A percentile compares a stretch with the other conserved stretches of the same genome.
These are phyloP conservation scores for Ogataea salicorniae DNA, from an alignment of 805 yeast species.

Conservation along the genomic window DNA sequence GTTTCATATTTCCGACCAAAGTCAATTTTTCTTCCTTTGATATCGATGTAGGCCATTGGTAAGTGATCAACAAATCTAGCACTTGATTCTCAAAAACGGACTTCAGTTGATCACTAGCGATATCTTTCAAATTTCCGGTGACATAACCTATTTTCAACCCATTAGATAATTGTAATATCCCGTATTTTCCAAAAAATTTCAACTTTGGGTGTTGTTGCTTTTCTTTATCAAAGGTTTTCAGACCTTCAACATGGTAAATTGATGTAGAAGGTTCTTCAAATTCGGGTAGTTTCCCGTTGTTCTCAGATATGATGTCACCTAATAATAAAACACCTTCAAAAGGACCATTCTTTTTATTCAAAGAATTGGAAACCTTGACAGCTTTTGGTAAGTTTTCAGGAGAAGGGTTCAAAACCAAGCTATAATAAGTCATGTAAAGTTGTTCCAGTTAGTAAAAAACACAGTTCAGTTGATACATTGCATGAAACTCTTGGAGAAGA, in stretches of 20 bases:
- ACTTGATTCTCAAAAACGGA: conserved; percentile 17
- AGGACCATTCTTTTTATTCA: conserved; percentile 60
- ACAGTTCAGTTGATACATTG: no score
- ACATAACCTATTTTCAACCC: conserved; percentile 47
- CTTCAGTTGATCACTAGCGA: conserved; percentile 15
- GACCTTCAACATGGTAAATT: conserved; percentile 26
- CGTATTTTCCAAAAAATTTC: conserved; percentile 30
- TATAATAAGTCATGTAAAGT: conserved; percentile 1
- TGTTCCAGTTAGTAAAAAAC: background rate
- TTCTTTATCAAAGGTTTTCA: background rate
- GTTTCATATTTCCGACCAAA: conserved; percentile 38
- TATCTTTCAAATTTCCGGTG: conserved; percentile 29
- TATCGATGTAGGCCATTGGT: conserved; percentile 55
- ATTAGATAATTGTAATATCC: conserved; percentile 35
- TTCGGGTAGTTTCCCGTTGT: conserved; percentile 2
- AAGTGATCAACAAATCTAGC: conserved; percentile 54
- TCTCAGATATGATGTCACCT: conserved; percentile 37
- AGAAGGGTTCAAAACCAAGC: conserved; percentile 42
- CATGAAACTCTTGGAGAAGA: background rate
- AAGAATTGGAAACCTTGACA: conserved; percentile 39
- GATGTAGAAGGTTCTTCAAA: conserved; percentile 17
- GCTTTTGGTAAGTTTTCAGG: conserved; percentile 39
- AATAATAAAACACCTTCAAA: conserved; percentile 51
- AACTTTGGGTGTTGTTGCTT: conserved; percentile 22
- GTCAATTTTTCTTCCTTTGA: conserved; percentile 39